Base-by-base conservation (phyloP, 768 basidiomycete genomes). In the Tremella fuciformis region DNA sequence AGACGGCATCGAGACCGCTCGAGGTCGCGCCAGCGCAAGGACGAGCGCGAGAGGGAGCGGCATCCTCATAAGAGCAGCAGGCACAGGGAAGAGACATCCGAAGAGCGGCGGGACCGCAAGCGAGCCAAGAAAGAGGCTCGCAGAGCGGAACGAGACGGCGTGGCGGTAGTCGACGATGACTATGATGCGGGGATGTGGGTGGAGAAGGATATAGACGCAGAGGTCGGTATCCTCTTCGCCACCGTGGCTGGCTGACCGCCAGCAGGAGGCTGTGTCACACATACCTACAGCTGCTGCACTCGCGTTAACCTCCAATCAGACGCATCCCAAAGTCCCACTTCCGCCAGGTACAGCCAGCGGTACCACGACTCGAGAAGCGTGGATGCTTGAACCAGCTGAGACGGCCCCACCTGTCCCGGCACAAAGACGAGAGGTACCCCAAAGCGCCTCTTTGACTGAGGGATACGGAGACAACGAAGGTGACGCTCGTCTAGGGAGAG, bases 251-350 rank as follows among this genome's bases (percentile, higher is more conserved):
- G 26, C 15, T 19, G 48, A 25, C 19, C 15, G 13, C 15, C 15
- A 15, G 21, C 22, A 74, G 69, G 56, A 67, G 21, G 60, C 73
- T 22, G 58, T 64, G 9, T 63, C 85, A n/a, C 82, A 84, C 60
- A 90, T 91, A 52, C 89, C 90, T 15, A 86, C 88, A 0, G 80
- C 85, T 0, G 83, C 86, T 62, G 85, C 86, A 63, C 80, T 93
- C 59, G 82, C 84, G 52, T 67, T 91, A 46, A 86, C 79, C 3
- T 88, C 88, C 1, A 80, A 84, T 42, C 42, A 46, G 22, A 39
- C 51, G 8, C 84, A 86, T 26, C 75, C 79, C 47, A 70, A 78
- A 44, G 70, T 77, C n/a, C 63, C 78, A 1, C 79, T 83, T n/a
- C 85, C 86, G 0, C 70, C 74, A n/a, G 62, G 78, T 3, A 63